Conservation (phyloP, 768 basidiomycete species). For the Agaricus subrufescens region DNA sequence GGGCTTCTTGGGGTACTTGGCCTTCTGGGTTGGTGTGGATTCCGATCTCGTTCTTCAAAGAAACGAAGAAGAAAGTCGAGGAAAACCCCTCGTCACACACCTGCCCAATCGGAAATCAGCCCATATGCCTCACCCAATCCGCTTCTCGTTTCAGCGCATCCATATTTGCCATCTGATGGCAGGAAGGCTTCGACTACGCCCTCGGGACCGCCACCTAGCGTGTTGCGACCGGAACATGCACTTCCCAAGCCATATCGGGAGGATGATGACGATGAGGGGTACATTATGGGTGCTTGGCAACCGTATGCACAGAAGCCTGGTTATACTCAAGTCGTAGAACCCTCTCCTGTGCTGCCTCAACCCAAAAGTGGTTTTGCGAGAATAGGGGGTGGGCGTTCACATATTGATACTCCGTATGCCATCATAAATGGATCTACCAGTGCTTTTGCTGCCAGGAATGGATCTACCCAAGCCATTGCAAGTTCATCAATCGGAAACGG, state of each 20-base stretch:
- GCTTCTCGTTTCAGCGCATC: slow-evolving; percentile 13
- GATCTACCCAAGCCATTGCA: slow-evolving; percentile 4
- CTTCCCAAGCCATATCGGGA: slow-evolving; percentile 64
- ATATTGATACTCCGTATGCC: slow-evolving; percentile 82
- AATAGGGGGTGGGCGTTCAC: slow-evolving; percentile 83
- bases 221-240: slow-evolving; percentile 77
- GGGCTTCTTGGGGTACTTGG: slow-evolving; percentile 86
- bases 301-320: slow-evolving; percentile 45
- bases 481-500: slow-evolving; percentile 19
- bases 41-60: slow-evolving; percentile 20
- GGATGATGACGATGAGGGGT: slow-evolving; percentile 79
- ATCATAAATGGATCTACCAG: slow-evolving; percentile 33
- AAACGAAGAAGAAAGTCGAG: slow-evolving; percentile 14
- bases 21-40: slow-evolving; percentile 60
- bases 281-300: slow-evolving; percentile 95
- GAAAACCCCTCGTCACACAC: neutral
- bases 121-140: slow-evolving; percentile 42
- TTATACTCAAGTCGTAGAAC: slow-evolving; percentile 36
- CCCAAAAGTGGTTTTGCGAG: slow-evolving; percentile 64
- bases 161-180: slow-evolving; percentile 24
- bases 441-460: slow-evolving; percentile 13
- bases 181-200: slow-evolving; percentile 43
- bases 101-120: slow-evolving; percentile 31
- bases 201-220: slow-evolving; percentile 62
- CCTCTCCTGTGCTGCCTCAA: slow-evolving; percentile 24